Base-by-base conservation (phyloP, 2,329 filamentous ascomycete species). In the Aspergillus melleus region DNA sequence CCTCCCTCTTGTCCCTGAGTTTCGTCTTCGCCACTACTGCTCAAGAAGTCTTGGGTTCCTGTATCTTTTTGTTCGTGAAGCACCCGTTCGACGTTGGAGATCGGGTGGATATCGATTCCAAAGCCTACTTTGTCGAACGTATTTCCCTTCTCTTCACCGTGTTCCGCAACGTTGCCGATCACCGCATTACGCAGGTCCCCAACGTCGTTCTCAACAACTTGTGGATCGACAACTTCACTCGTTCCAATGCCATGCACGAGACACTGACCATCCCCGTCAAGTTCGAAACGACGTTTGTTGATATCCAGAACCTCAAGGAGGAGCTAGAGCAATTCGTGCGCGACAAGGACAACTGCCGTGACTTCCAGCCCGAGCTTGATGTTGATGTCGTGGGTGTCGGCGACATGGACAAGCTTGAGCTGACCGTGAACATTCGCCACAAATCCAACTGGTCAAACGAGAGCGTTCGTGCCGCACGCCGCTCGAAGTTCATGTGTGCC, bases 31-130 rank as follows among this genome's bases (percentile, higher is more conserved):
- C 93, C 24, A 89, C 90, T 58, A 97, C 93, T 1, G 89, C 90
- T 3, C 93, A 97, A 77, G 95, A 99, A 76, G 90, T 99, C 64
- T 86, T 99, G n/a, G 94, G 94, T 70, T 97, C 93, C 42, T 98
- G 94, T 80, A 96, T 99, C 71, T 99, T 99, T 81, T 81, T 99
- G 1, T 99, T 99, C 70, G 92, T 98, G 81, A 99, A 99, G 81
- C 95, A 99, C 74, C 94, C 95, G 0, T 98, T 90, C 74, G 95
- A 99, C 73, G 92, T 98, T 22, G 93, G 94, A 62, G 95, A 99
- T 74, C 89, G 95, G 26, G 91, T 98, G 49, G 92, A 97, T 69
- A 90, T 98, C 64, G 79, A 74, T 55, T 75, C 75, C 14, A 83
- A 88, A 65, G 83, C 87, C 67, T 87, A 96, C 67, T 83, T 92